phyloP scores from a whole-genome alignment of 176 grass and related monocot genomes.

The Areca catechu region DNA sequence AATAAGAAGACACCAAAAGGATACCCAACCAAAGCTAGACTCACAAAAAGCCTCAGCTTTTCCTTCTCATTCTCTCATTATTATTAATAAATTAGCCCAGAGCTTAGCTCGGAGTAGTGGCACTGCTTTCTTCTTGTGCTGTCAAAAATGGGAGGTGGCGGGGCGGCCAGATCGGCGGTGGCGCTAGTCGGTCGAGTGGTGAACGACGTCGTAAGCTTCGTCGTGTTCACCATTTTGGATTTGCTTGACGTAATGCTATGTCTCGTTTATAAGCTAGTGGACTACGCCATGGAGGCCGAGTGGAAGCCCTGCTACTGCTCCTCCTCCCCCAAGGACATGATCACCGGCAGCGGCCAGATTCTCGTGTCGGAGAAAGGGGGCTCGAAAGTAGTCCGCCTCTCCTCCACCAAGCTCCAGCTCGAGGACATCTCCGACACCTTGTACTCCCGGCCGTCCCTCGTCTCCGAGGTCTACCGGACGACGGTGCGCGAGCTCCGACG shows the following conservation, averaged over 20 bases:
- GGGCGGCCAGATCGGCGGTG: constrained; percentile 32
- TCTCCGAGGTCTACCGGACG: constrained; percentile 24
- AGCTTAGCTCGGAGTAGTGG: neutral
- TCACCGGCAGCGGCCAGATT: constrained; percentile 47
- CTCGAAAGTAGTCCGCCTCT: constrained; percentile 82
- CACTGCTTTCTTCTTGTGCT: constrained; percentile 3
- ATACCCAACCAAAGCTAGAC: too few relatives aligned
- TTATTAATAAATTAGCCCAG: neutral
- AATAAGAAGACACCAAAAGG: too few relatives aligned
- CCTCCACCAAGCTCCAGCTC: constrained; percentile 60
- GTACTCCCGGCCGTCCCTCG: constrained; percentile 54
- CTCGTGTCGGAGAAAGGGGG: constrained; percentile 73
- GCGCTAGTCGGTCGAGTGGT: constrained; percentile 34
- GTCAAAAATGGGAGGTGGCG: constrained; percentile 4
- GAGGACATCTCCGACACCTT: constrained; percentile 99
- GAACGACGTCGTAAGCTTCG: constrained; percentile 69
- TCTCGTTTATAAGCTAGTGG: constrained; percentile 55
- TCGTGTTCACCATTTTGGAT: constrained; percentile 78
- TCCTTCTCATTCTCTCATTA: too few relatives aligned
- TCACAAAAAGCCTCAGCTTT: too few relatives aligned
- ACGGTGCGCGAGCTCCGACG: constrained; percentile 24
- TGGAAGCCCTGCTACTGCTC: constrained; percentile 97
- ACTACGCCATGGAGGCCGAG: constrained; percentile 67
- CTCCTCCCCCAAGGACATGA: constrained; percentile 24
- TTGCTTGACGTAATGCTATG: constrained; percentile 67